These are phyloP conservation scores for Metschnikowia continentalis DNA, from an alignment of 805 yeast species.

Conservation along the genomic window DNA sequence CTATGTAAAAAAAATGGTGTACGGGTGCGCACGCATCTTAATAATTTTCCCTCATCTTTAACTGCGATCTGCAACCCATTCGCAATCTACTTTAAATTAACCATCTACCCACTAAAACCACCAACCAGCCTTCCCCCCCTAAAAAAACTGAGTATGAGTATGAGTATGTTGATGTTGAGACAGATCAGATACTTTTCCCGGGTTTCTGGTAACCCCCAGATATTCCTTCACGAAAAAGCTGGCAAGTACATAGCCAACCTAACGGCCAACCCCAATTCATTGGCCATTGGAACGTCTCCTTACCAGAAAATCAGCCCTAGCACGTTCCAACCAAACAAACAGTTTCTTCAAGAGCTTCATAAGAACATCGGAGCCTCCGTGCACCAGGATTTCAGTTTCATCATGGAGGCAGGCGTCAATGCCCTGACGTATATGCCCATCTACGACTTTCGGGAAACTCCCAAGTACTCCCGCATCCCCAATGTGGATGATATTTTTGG, in stretches of 20 bases:
- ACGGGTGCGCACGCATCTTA: too few species aligned
- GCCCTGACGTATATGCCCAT: slow-evolving; percentile 60
- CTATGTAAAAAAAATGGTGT: too few species aligned
- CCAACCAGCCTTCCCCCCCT: too few species aligned
- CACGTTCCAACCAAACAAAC: slow-evolving; percentile 23
- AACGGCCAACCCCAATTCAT: slow-evolving; percentile 18
- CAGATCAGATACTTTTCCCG: slow-evolving; percentile 4
- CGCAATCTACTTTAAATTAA: too few species aligned
- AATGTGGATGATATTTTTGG: slow-evolving; percentile 71
- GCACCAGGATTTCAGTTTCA: slow-evolving; percentile 46
- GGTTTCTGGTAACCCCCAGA: slow-evolving; percentile 11
- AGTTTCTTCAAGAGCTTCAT: slow-evolving; percentile 28
- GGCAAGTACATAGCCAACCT: slow-evolving; percentile 18
- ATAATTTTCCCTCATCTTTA: too few species aligned
- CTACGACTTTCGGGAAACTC: slow-evolving; percentile 63
- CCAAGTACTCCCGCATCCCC: slow-evolving; percentile 62
- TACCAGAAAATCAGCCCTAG: slow-evolving; percentile 18
- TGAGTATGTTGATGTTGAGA: neutral
- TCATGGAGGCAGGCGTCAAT: slow-evolving; percentile 52
- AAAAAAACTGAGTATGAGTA: too few species aligned
- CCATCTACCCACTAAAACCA: too few species aligned
- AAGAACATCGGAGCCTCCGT: slow-evolving; percentile 22
- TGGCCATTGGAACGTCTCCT: slow-evolving; percentile 22
- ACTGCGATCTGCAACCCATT: too few species aligned
- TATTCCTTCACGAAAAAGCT: slow-evolving; percentile 13